A percentile compares a stretch with the other conserved stretches of the same genome.
These are phyloP conservation scores for Polygonum maritimum DNA, from an alignment of 148 eudicot genomes.

Conservation along the genomic window DNA sequence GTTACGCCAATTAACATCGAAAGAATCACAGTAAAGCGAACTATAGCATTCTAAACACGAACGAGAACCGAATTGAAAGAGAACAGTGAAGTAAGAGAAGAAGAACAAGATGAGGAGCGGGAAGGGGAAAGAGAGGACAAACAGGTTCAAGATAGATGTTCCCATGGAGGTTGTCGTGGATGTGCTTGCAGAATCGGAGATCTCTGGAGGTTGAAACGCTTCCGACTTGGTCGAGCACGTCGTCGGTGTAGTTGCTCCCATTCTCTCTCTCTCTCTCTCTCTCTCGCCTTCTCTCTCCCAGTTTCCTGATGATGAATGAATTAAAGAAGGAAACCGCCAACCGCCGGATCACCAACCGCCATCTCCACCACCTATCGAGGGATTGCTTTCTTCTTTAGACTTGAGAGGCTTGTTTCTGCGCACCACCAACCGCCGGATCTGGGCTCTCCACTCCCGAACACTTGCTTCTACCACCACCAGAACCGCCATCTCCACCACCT, in stretches of 20 bases:
- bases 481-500: too few relatives aligned
- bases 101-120: neutral
- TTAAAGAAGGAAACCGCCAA: neutral
- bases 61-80: neutral
- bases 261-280: too few relatives aligned
- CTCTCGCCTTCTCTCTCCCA: neutral
- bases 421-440: too few relatives aligned
- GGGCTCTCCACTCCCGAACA: too few relatives aligned
- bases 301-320: neutral
- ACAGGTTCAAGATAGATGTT: slow-evolving; percentile 73
- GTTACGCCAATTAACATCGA: neutral
- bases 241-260: slow-evolving; percentile 40
- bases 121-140: neutral
- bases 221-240: neutral
- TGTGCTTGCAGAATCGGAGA: slow-evolving; percentile 41
- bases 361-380: too few relatives aligned
- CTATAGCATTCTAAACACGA: neutral
- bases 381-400: too few relatives aligned
- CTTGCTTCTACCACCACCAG: too few relatives aligned
- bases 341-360: too few relatives aligned
- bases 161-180: slow-evolving; percentile 81
- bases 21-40: neutral
- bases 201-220: slow-evolving; percentile 17
- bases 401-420: too few relatives aligned
- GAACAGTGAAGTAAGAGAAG: neutral